Evolutionary conservation across 75 land plant genomes (phyloP).

Genomic region (Pinus albicaulis): DNA sequence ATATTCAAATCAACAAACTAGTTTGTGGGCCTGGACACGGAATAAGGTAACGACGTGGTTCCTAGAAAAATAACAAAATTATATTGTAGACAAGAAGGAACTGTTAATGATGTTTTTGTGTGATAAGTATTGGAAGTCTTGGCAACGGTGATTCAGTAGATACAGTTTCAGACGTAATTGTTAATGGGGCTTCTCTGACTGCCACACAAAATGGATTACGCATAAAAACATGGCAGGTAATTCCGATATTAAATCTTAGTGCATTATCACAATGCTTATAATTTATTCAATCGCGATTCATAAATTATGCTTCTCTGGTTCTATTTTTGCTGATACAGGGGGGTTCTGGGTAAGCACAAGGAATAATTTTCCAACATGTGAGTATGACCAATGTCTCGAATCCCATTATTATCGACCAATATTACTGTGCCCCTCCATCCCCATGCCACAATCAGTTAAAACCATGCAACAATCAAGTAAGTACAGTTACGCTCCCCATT

Average conservation of each 20-base stretch:
- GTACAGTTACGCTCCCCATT: not conserved
- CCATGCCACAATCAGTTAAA: slow-evolving; percentile 4
- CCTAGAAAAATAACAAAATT: not conserved
- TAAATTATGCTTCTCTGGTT: not conserved
- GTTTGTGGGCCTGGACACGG: slow-evolving; percentile 35
- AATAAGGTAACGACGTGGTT: slow-evolving; percentile 7
- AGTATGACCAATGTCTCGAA: slow-evolving; percentile 15
- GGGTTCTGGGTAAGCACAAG: slow-evolving; percentile 18
- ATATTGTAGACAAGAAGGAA: not conserved
- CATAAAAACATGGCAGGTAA: slow-evolving; percentile 91
- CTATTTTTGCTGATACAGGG: slow-evolving; percentile 13
- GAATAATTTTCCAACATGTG: slow-evolving; percentile 11
- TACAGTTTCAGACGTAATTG: slow-evolving; percentile 49
- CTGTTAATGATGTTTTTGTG: not conserved
- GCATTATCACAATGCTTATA: not conserved
- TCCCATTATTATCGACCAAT: slow-evolving; percentile 36
- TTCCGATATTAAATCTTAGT: no score
- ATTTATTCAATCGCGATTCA: not conserved
- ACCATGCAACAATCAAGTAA: not conserved
- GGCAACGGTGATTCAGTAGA: slow-evolving; percentile 43
- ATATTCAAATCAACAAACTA: not conserved
- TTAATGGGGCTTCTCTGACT: slow-evolving; percentile 35
- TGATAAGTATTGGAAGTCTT: slow-evolving; percentile 73
- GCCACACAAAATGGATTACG: slow-evolving; percentile 76
- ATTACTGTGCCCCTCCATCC: slow-evolving; percentile 14